Conservation (phyloP, 176 grass and related monocot genomes). For the Panicum miliaceum region DNA sequence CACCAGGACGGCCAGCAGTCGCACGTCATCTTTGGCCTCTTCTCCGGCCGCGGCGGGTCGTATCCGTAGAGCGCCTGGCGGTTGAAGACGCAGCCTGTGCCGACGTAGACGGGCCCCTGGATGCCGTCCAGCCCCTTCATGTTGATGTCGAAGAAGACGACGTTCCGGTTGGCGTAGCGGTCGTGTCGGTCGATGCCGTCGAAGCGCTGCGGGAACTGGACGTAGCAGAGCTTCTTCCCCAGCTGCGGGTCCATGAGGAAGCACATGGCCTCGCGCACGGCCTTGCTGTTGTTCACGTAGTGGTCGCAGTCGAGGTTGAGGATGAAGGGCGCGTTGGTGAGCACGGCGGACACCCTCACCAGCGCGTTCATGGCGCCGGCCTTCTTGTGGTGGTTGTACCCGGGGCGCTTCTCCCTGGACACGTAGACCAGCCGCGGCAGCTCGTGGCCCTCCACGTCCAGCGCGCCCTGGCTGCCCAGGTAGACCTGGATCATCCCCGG, state of each 20-base stretch:
- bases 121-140: constrained; percentile 98
- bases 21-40: constrained; percentile 94
- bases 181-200: constrained; percentile 93
- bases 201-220: constrained; percentile 93
- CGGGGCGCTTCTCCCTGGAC: constrained; percentile 77
- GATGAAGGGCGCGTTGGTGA: constrained; percentile 91
- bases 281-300: constrained; percentile 99
- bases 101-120: constrained; percentile 91
- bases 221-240: constrained; percentile 93
- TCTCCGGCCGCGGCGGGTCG: constrained; percentile 78
- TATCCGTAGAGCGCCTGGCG: constrained; percentile 89
- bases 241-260: constrained; percentile 98
- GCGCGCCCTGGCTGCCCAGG: constrained; percentile 82
- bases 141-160: constrained; percentile 99
- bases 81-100: constrained; percentile 87
- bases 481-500: constrained; percentile 98
- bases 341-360: constrained; percentile 84
- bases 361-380: constrained; percentile 90
- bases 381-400: constrained; percentile 98
- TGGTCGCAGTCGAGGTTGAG: constrained; percentile 97
- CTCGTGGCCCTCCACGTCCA: constrained; percentile 80
- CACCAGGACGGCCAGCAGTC: constrained; percentile 99
- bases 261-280: constrained; percentile 94
- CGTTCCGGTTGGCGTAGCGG: constrained; percentile 84
- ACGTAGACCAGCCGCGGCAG: constrained; percentile 88